These are phyloP conservation scores for Immersiella caudata DNA, from an alignment of 495 filamentous ascomycete genomes.

Conservation along the genomic window DNA sequence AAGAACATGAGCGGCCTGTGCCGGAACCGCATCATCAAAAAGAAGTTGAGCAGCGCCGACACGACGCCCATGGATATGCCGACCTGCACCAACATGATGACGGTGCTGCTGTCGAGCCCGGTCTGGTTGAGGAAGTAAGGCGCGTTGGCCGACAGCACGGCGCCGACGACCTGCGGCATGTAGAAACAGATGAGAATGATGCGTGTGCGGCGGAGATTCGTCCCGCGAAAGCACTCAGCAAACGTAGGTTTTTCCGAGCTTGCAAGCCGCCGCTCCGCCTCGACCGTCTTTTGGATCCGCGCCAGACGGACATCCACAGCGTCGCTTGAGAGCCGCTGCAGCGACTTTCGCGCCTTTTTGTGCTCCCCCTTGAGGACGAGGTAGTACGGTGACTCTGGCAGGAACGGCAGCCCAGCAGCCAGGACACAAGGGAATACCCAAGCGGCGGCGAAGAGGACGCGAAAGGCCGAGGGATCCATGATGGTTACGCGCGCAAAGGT, in stretches of 20 bases:
- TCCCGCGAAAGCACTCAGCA: conserved; percentile 34
- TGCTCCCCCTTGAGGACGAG: conserved; percentile 50
- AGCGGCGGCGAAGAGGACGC: conserved; percentile 21
- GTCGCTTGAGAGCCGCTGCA: conserved; percentile 7
- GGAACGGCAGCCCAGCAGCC: conserved; percentile 35
- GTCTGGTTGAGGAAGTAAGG: conserved; percentile 35
- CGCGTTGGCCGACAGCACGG: conserved; percentile 30
- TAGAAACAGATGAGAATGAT: conserved; percentile 32
- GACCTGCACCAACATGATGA: conserved; percentile 32
- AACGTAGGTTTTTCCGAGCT: conserved; percentile 16
- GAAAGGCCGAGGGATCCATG: conserved; percentile 16
- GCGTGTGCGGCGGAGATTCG: conserved; percentile 39
- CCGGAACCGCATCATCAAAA: conserved; percentile 28
- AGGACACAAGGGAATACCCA: conserved; percentile 18
- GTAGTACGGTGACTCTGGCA: conserved; percentile 48
- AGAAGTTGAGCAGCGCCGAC: conserved; percentile 26
- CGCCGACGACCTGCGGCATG: conserved; percentile 32
- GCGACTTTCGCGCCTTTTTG: conserved; percentile 40
- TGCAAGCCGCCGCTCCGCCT: not conserved
- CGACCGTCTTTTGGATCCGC: conserved; percentile 2
- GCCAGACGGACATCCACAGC: not conserved
- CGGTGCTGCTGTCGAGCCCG: conserved; percentile 27
- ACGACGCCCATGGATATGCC: conserved; percentile 31
- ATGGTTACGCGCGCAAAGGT: conserved; percentile 17
- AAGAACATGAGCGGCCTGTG: conserved; percentile 30